Percentiles rank a stretch among this genome's conserved stretches.
phyloP scores from a whole-genome alignment of 2,329 filamentous ascomycete species.

The Fonsecaea pedrosoi region DNA sequence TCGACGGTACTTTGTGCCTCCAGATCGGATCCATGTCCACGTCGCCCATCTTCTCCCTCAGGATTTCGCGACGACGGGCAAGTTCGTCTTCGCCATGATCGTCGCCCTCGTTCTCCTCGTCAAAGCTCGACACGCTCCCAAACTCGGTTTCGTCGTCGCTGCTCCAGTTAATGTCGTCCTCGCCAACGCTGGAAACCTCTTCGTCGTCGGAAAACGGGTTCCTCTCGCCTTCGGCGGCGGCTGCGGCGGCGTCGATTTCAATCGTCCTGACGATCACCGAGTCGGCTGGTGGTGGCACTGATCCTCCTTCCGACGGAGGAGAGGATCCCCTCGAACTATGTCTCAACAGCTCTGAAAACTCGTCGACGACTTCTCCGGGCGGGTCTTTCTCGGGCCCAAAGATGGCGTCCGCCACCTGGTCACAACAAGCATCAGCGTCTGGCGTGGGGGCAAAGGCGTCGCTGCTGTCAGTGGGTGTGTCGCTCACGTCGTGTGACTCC shows the following conservation, averaged over 20 bases:
- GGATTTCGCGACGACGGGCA: background rate
- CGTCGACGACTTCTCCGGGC: background rate
- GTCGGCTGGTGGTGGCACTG: background rate
- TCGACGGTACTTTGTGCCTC: background rate
- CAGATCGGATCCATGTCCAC: background rate
- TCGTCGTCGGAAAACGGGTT: constrained; percentile 13
- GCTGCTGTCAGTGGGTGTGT: no score
- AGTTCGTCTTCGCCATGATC: no score
- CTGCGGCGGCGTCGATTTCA: background rate
- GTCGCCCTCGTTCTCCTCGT: constrained; percentile 2
- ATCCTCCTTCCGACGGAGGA: background rate
- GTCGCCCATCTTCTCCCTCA: constrained; percentile 10
- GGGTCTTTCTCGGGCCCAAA: constrained; percentile 2
- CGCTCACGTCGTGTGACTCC: constrained; percentile 12
- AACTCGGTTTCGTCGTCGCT: constrained; percentile 21
- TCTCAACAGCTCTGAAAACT: constrained; percentile 1
- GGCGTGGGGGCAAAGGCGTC: background rate
- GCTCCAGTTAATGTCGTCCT: constrained; percentile 12
- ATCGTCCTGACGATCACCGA: constrained; percentile 5
- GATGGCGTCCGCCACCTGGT: constrained; percentile 25
- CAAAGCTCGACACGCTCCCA: constrained; percentile 16
- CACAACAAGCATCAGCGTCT: background rate
- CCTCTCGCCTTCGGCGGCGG: background rate
- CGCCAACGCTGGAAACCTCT: constrained; percentile 4
- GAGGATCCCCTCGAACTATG: background rate